A percentile compares a stretch with the other conserved stretches of the same genome.
These are phyloP conservation scores for Spergularia marina DNA, from an alignment of 148 eudicot species.

Conservation along the genomic window DNA sequence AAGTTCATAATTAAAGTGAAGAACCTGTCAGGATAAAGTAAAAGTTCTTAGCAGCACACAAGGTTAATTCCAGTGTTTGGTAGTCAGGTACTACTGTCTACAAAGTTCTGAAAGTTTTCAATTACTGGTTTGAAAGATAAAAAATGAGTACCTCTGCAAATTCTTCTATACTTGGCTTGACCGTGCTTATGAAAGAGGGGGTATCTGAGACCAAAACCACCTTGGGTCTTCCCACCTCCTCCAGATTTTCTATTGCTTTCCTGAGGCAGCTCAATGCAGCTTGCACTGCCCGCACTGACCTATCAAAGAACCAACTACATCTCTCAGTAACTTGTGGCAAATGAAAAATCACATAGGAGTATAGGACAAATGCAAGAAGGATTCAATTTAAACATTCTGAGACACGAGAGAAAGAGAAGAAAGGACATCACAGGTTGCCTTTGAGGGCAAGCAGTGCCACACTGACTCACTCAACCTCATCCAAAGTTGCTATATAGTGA, in stretches of 20 bases:
- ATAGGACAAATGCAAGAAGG: not conserved
- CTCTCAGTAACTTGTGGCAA: not conserved
- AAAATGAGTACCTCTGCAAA: conserved; percentile 62
- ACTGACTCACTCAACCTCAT: no score
- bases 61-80: not conserved
- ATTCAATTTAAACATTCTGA: not conserved
- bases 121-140: not conserved
- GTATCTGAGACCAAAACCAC: conserved; percentile 82
- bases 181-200: conserved; percentile 56
- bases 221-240: conserved; percentile 43
- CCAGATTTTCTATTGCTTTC: conserved; percentile 42
- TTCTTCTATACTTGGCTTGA: conserved; percentile 46
- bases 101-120: not conserved
- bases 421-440: not conserved
- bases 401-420: not conserved
- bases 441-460: no score
- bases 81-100: not conserved
- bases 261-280: conserved; percentile 72
- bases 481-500: no score
- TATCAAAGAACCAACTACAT: conserved; percentile 14
- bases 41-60: not conserved
- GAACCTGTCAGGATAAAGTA: conserved; percentile 44
- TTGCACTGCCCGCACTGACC: conserved; percentile 67
- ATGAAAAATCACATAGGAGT: not conserved
- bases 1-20: conserved; percentile 70